A percentile compares a stretch with the other conserved stretches of the same genome.
Conservation (phyloP, 345 rosid genomes). For the Dovyalis caffra region DNA sequence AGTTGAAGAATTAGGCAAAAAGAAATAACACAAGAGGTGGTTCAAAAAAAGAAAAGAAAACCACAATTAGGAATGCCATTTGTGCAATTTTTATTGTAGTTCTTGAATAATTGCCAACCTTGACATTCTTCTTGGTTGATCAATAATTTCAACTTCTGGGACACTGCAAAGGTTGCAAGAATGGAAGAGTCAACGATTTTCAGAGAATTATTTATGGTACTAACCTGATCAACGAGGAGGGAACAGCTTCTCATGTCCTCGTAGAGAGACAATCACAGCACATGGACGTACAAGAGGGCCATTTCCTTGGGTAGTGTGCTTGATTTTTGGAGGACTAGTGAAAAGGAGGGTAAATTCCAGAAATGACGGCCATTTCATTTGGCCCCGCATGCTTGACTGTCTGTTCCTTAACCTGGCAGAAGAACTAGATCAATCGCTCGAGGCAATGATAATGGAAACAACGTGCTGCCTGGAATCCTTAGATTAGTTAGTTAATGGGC, state of each 20-base stretch:
- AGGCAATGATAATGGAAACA: neutral
- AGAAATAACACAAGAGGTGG: neutral
- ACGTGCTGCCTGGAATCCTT: neutral
- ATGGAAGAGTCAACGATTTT: too few relatives aligned
- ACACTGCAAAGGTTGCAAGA: too few relatives aligned
- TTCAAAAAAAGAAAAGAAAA: too few relatives aligned
- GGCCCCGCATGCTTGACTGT: neutral
- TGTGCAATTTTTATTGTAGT: too few relatives aligned
- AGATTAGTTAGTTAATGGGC: neutral
- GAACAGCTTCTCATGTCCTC: neutral
- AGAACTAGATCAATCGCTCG: neutral
- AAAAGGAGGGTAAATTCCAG: neutral
- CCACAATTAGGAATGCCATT: neutral
- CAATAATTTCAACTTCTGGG: too few relatives aligned
- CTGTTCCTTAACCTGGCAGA: neutral
- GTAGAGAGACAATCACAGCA: neutral
- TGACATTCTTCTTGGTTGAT: too few relatives aligned
- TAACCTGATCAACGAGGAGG: neutral
- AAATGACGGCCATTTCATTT: neutral
- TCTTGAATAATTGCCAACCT: too few relatives aligned
- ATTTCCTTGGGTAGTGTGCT: neutral
- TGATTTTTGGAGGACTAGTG: neutral
- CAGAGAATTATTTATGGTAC: neutral
- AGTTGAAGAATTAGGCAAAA: neutral
- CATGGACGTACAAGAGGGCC: neutral